Base-by-base conservation (phyloP, 2,329 filamentous ascomycete species). In the Sporothrix sp. region DNA sequence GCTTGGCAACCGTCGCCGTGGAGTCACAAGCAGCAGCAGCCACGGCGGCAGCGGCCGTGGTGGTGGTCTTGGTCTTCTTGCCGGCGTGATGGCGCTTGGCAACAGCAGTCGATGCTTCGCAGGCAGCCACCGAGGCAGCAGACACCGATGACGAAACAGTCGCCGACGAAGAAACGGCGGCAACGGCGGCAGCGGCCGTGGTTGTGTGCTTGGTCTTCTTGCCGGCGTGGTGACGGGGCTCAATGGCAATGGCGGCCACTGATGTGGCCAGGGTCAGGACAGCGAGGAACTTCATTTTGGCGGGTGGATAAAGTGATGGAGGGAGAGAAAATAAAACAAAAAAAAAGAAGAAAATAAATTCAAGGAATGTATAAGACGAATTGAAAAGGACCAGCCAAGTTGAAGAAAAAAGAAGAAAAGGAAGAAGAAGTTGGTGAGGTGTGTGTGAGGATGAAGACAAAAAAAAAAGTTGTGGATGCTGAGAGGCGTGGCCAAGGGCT, bases 261-360 rank as follows among this genome's bases (percentile, higher is more conserved):
- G 50, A 52, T 23, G 45, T 48, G 33, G 51, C 46, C 25, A 50
- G 40, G 25, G 50, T 38, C 20, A 52, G 39, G 11, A 49, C 46
- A 30, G 47, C 27, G 50, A 54, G 32, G 43, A 54, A 50, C 53
- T 54, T 52, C 53, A 54, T 54, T 14, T 39, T 54, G 44, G 4
- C n/a, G 32, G 43, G 6, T 10, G 20, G 14, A 33, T 36, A 14
- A 23, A 38, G 25, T 28, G 25, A 10, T 28, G 37, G 13, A 33
- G 25, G 27, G 8, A 27, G 28, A 40, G 33, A 44, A 33, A 18
- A 38, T 7, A 25, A 37, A 32, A 21, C 3, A 44, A 16, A 27
- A 39, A 20, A 20, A 8, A 42, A 49, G 4, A 7, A 32, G 33
- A 37, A 16, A 27, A 37, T n/a, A 20, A 10, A 28, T 28, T 28